Percentiles rank a stretch among this genome's conserved stretches.
These are phyloP conservation scores for Fusarium concolor DNA, from an alignment of 2,329 filamentous ascomycete species.

Conservation along the genomic window DNA sequence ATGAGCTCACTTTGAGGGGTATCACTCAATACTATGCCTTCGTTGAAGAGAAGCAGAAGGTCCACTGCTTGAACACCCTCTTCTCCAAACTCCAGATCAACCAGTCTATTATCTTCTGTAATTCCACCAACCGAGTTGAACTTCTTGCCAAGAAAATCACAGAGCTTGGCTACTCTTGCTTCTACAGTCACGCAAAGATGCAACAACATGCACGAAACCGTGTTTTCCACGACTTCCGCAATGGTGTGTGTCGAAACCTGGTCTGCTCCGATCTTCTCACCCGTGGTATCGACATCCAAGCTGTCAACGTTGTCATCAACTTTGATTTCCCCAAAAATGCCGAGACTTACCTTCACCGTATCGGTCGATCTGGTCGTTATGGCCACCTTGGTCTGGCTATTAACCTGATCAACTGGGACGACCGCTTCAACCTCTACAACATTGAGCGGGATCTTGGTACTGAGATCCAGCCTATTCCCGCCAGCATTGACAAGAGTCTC, in stretches of 20 bases:
- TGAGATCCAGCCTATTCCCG: conserved; percentile 96
- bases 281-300: conserved; percentile 99
- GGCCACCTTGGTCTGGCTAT: conserved; percentile 97
- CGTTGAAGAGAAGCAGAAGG: conserved; percentile 99
- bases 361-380: conserved; percentile 96
- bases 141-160: conserved; percentile 99
- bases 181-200: conserved; percentile 99
- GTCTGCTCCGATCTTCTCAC: conserved; percentile 98
- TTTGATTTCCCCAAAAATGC: conserved; percentile 99
- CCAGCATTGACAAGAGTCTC: conserved; percentile 94
- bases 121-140: conserved; percentile 98
- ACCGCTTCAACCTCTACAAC: conserved; percentile 98
- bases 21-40: conserved; percentile 99
- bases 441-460: conserved; percentile 98
- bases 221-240: conserved; percentile 99
- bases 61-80: conserved; percentile 97
- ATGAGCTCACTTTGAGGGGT: conserved; percentile 95
- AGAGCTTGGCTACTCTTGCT: conserved; percentile 98
- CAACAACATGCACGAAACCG: conserved; percentile 96
- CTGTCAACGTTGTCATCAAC: conserved; percentile 99
- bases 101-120: conserved; percentile 99
- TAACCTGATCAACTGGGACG: conserved; percentile 99
- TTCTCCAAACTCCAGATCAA: conserved; percentile 99
- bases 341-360: conserved; percentile 97
- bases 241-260: conserved; percentile 96